Evolutionary conservation across 2,329 filamentous ascomycete genomes (phyloP).

Genomic region (Bisporella sp.): DNA sequence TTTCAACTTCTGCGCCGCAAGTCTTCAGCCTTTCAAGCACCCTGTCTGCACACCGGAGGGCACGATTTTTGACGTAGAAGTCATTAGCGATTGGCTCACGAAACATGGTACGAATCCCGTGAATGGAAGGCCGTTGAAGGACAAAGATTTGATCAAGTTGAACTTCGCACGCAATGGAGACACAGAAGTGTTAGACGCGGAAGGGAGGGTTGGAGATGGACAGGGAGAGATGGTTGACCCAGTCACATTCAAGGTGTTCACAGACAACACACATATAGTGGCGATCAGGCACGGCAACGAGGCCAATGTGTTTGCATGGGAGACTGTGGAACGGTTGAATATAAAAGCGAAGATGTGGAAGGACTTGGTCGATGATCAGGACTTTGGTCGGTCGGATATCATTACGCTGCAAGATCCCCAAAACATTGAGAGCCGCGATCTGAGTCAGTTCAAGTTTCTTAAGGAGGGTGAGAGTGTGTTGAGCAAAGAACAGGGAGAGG

Average conservation of each 20-base stretch:
- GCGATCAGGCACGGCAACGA: slow-evolving; percentile 73
- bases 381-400: slow-evolving; percentile 85
- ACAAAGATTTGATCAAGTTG: slow-evolving; percentile 80
- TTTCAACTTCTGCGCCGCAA: slow-evolving; percentile 97
- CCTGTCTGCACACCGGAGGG: slow-evolving; percentile 86
- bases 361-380: slow-evolving; percentile 79
- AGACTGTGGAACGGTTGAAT: slow-evolving; percentile 91
- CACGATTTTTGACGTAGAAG: slow-evolving; percentile 90
- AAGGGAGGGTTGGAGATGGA: slow-evolving; percentile 44
- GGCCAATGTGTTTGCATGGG: slow-evolving; percentile 94
- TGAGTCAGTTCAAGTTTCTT: slow-evolving; percentile 83
- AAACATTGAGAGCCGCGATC: slow-evolving; percentile 73
- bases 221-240: slow-evolving; percentile 86
- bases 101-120: slow-evolving; percentile 92
- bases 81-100: slow-evolving; percentile 89
- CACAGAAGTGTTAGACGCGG: slow-evolving; percentile 38
- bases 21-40: slow-evolving; percentile 89
- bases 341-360: slow-evolving; percentile 95
- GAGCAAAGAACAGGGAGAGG: slow-evolving; percentile 63
- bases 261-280: slow-evolving; percentile 95
- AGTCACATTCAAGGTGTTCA: slow-evolving; percentile 95
- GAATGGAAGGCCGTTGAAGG: slow-evolving; percentile 69
- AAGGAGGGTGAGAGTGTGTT: slow-evolving; percentile 69
- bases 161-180: slow-evolving; percentile 90
- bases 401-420: slow-evolving; percentile 96